These are phyloP conservation scores for Magnaporthiopsis incrustans DNA, from an alignment of 2,329 filamentous ascomycete species.

Conservation along the genomic window DNA sequence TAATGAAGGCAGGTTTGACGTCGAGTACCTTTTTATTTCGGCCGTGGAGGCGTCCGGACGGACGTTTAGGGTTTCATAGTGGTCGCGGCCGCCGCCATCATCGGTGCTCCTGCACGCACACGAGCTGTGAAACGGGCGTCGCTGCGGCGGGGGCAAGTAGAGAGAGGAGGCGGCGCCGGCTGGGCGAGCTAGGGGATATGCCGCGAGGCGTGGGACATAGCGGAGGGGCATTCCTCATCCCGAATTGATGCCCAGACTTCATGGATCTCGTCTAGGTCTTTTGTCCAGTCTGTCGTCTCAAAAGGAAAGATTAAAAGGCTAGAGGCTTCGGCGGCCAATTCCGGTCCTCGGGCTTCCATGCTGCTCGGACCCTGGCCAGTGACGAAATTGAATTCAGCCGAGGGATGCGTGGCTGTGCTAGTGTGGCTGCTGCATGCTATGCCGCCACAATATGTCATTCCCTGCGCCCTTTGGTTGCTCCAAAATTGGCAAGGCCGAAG, in stretches of 20 bases:
- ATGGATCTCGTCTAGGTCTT: neutral
- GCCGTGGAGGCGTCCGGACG: constrained; percentile 56
- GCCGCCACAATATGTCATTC: neutral
- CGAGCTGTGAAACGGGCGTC: constrained; percentile 21
- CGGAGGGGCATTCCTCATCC: constrained; percentile 58
- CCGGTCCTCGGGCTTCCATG: neutral
- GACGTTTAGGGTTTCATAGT: constrained; percentile 80
- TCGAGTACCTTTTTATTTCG: constrained; percentile 89
- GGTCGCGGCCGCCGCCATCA: constrained; percentile 40
- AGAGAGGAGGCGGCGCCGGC: constrained; percentile 1
- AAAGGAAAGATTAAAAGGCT: neutral
- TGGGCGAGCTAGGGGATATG: constrained; percentile 9
- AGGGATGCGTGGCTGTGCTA: neutral
- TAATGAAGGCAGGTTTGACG: neutral
- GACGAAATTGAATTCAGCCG: constrained; percentile 4
- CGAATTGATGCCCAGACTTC: constrained; percentile 4
- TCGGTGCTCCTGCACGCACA: constrained; percentile 11
- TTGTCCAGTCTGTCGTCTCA: neutral
- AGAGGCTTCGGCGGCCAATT: neutral
- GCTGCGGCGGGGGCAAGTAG: constrained; percentile 7
- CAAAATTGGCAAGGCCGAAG: neutral
- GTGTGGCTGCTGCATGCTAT: neutral
- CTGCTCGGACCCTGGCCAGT: neutral
- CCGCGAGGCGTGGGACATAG: constrained; percentile 22
- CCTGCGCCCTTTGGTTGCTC: neutral